These are phyloP conservation scores for Erodium maritimum DNA, from an alignment of 345 rosid genomes.

Conservation along the genomic window DNA sequence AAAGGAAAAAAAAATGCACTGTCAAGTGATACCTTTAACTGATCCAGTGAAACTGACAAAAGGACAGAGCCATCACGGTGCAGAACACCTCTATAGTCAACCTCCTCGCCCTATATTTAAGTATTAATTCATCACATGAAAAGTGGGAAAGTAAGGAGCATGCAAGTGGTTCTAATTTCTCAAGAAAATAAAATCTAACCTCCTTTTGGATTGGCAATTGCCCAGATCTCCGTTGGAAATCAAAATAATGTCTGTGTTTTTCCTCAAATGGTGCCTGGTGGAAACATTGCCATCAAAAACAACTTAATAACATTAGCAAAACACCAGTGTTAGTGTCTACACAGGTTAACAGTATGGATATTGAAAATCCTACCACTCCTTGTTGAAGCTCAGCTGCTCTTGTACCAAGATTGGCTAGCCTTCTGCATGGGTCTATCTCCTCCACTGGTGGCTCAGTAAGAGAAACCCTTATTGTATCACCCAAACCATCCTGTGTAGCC, in stretches of 20 bases:
- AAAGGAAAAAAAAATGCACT: background rate
- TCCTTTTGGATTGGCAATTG: slow-evolving; percentile 85
- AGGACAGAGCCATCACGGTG: slow-evolving; percentile 99
- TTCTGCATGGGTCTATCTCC: slow-evolving; percentile 92
- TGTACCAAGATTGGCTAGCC: slow-evolving; percentile 83
- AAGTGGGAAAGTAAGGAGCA: background rate
- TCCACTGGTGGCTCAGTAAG: slow-evolving; percentile 92
- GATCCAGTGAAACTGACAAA: slow-evolving; percentile 71
- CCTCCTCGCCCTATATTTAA: slow-evolving; percentile 67
- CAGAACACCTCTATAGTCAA: slow-evolving; percentile 84
- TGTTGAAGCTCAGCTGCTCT: slow-evolving; percentile 69
- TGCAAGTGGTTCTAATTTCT: background rate
- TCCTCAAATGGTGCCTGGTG: slow-evolving; percentile 88
- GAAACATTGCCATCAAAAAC: slow-evolving; percentile 6
- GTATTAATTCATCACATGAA: background rate
- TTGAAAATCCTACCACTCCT: slow-evolving; percentile 71
- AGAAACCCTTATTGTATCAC: slow-evolving; percentile 95
- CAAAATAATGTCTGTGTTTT: slow-evolving; percentile 86
- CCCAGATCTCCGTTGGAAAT: slow-evolving; percentile 76
- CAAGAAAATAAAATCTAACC: slow-evolving; percentile 20
- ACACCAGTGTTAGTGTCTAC: background rate
- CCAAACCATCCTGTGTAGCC: slow-evolving; percentile 77
- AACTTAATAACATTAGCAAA: background rate
- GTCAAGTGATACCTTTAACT: slow-evolving; percentile 48
- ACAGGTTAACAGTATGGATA: background rate